Conservation (phyloP, 768 basidiomycete species). For the Pleurotus tuoliensis region DNA sequence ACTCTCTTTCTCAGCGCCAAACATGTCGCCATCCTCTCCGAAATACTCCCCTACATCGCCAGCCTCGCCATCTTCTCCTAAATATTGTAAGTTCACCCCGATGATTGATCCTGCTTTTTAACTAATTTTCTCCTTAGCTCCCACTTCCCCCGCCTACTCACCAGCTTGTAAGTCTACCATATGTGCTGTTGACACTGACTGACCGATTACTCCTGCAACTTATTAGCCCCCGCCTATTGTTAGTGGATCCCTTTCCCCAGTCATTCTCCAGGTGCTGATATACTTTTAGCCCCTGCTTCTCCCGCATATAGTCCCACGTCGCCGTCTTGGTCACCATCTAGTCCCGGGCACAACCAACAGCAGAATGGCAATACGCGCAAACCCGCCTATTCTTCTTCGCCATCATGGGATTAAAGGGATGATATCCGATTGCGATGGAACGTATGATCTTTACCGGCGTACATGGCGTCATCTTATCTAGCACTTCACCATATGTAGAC, state of each 20-base stretch:
- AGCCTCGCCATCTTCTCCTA: constrained; percentile 88
- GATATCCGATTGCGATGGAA: constrained; percentile 2
- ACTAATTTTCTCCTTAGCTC: constrained; percentile 44
- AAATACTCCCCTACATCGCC: constrained; percentile 95
- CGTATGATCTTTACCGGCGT: neutral
- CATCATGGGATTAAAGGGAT: constrained; percentile 45
- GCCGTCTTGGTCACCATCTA: constrained; percentile 79
- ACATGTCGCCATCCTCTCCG: constrained; percentile 86
- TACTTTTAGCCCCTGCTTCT: constrained; percentile 65
- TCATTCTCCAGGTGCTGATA: constrained; percentile 10
- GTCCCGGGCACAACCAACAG: constrained; percentile 50
- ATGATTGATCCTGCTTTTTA: too few relatives aligned
- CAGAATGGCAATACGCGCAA: constrained; percentile 35
- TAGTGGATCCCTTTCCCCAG: constrained; percentile 22
- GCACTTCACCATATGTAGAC: neutral
- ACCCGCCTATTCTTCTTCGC: constrained; percentile 44
- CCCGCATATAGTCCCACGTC: constrained; percentile 86
- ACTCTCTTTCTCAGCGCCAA: constrained; percentile 52
- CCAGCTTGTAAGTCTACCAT: constrained; percentile 66
- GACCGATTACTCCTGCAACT: constrained; percentile 1
- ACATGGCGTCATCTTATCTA: neutral
- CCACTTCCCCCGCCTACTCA: constrained; percentile 84
- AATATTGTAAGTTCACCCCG: constrained; percentile 63
- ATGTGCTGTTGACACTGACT: constrained; percentile 8
- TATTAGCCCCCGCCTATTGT: constrained; percentile 78